Percentiles rank a stretch among this genome's conserved stretches.
These are phyloP conservation scores for Ganoderma leucocontextum DNA, from an alignment of 1,284 basidiomycete genomes.

Conservation along the genomic window DNA sequence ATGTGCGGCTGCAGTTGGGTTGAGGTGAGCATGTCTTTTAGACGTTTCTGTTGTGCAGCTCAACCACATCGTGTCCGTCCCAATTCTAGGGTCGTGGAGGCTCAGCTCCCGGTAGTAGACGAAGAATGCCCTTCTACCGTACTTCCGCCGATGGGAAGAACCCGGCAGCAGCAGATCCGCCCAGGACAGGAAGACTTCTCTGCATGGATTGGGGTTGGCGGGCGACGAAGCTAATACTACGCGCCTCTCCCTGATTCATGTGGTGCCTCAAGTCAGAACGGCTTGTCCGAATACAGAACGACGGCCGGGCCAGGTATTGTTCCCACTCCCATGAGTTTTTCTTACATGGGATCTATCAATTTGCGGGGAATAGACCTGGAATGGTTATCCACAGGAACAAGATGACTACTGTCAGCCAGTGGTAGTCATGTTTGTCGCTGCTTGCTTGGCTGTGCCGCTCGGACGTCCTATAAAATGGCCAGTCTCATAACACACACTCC, in stretches of 20 bases:
- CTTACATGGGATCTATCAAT: neutral
- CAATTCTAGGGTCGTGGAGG: neutral
- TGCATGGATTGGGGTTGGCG: neutral
- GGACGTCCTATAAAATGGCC: neutral
- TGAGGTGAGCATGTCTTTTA: constrained; percentile 4
- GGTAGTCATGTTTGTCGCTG: neutral
- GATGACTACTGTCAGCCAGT: neutral
- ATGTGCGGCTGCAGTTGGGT: neutral
- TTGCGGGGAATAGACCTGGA: neutral
- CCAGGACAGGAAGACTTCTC: neutral
- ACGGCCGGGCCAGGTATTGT: neutral
- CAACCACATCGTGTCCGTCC: neutral
- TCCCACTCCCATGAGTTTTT: neutral
- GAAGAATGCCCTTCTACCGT: neutral
- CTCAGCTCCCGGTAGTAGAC: neutral
- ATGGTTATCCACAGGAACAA: neutral
- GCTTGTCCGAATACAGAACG: neutral
- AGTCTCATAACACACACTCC: neutral
- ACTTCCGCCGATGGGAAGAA: constrained; percentile 8
- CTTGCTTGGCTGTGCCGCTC: neutral
- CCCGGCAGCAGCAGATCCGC: neutral
- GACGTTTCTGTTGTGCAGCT: neutral
- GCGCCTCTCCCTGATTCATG: neutral
- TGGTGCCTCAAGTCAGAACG: neutral
- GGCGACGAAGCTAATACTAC: neutral